Evolutionary conservation across 1,139 yeast genomes (phyloP).

Genomic region (Keqinozyma sinolaborantium): DNA sequence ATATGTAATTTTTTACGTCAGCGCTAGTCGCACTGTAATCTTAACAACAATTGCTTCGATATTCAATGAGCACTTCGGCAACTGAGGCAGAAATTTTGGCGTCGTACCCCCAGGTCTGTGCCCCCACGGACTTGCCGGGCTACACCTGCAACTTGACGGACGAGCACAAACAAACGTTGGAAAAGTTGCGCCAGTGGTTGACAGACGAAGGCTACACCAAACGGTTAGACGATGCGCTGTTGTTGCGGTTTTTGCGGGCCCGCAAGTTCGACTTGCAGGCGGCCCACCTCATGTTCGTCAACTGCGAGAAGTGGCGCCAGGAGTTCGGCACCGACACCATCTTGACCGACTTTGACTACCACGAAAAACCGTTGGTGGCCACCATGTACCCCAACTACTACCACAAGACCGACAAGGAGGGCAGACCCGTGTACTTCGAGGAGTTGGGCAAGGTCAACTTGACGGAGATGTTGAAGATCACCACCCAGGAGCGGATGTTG

Average conservation of each 20-base stretch:
- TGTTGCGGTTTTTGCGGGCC: constrained; percentile 89
- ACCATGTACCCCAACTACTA: constrained; percentile 92
- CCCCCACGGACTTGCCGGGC: constrained; percentile 63
- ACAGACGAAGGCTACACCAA: constrained; percentile 62
- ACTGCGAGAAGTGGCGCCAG: constrained; percentile 90
- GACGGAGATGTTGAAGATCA: constrained; percentile 86
- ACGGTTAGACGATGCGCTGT: constrained; percentile 85
- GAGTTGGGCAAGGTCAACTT: constrained; percentile 90
- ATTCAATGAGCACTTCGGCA: constrained; percentile 2
- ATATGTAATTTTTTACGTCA: constrained; percentile 1
- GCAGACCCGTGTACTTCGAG: constrained; percentile 93
- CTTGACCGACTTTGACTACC: constrained; percentile 80
- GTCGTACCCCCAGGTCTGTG: constrained; percentile 68
- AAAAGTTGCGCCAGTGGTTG: constrained; percentile 56
- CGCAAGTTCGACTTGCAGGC: constrained; percentile 84
- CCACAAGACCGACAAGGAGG: constrained; percentile 95
- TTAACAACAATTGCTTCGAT: neutral
- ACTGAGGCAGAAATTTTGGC: constrained; percentile 30
- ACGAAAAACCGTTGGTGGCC: constrained; percentile 88
- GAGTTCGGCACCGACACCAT: constrained; percentile 86
- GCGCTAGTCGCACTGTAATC: neutral
- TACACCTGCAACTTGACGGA: constrained; percentile 77
- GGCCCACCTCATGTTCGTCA: constrained; percentile 78
- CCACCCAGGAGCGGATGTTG: constrained; percentile 94
- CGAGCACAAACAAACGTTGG: constrained; percentile 60